Evolutionary conservation across 2,329 filamentous ascomycete genomes (phyloP).

Genomic region (Mycosphaerelloides madeirae): DNA sequence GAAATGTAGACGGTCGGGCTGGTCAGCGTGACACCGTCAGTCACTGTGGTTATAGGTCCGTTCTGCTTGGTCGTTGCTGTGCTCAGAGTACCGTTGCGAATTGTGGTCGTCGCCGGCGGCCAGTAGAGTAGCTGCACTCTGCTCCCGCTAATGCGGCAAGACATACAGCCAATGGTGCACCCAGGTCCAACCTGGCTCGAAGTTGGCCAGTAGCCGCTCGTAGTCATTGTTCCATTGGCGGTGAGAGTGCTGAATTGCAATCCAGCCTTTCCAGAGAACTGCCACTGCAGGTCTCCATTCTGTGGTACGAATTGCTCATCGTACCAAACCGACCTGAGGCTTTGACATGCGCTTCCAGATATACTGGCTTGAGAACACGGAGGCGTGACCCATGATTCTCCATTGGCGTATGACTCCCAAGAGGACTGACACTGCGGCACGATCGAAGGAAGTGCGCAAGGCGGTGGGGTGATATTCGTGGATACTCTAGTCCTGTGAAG

Average conservation of each 20-base stretch:
- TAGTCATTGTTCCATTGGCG: constrained; percentile 3
- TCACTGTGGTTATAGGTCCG: constrained; percentile 9
- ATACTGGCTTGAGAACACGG: constrained; percentile 2
- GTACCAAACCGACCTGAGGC: too few species aligned
- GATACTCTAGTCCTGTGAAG: background rate
- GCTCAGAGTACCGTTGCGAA: background rate
- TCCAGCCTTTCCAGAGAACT: constrained; percentile 2
- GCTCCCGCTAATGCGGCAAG: constrained; percentile 17
- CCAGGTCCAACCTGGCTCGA: constrained; percentile 11
- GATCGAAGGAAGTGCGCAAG: constrained; percentile 9
- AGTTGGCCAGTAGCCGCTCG: constrained; percentile 14
- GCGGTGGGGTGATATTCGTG: constrained; percentile 6
- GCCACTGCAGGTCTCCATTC: background rate
- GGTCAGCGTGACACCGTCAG: constrained; percentile 13
- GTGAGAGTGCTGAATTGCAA: background rate
- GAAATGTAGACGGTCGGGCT: constrained; percentile 24
- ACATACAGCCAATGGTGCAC: constrained; percentile 18
- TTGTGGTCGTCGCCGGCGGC: constrained; percentile 9
- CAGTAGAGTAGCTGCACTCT: constrained; percentile 20
- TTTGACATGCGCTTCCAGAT: background rate
- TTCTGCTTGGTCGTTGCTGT: constrained; percentile 3
- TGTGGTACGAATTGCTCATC: too few species aligned
- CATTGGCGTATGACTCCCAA: constrained; percentile 4
- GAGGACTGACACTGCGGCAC: constrained; percentile 14
- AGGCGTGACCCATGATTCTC: background rate